phyloP scores from a whole-genome alignment of 345 rosid species.

The Cardiospermum halicacabum region DNA sequence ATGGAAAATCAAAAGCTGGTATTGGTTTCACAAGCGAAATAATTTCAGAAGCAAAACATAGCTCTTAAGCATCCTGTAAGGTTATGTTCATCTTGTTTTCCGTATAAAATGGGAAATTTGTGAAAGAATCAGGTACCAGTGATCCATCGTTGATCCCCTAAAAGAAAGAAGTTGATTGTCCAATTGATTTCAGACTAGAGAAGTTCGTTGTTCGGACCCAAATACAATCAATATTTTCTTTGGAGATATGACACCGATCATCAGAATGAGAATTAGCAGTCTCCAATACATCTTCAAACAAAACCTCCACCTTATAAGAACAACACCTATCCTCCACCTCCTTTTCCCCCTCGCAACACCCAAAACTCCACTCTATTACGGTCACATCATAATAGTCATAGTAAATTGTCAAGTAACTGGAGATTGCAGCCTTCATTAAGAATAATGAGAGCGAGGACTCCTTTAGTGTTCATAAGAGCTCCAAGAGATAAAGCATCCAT shows the following conservation, averaged over 20 bases:
- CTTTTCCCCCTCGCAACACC: conserved; percentile 31
- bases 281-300: conserved; percentile 77
- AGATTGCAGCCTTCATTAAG: conserved; percentile 13
- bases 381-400: no score
- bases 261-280: conserved; percentile 41
- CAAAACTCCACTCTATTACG: conserved; percentile 67
- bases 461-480: conserved; percentile 24
- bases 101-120: conserved; percentile 49
- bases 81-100: conserved; percentile 33
- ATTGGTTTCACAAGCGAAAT: conserved; percentile 56
- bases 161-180: conserved; percentile 58
- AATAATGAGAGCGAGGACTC: conserved; percentile 16
- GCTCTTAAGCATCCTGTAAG: conserved; percentile 38
- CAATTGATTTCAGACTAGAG: conserved; percentile 59
- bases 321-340: not conserved
- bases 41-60: conserved; percentile 38
- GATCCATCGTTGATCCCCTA: conserved; percentile 45
- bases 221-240: conserved; percentile 74
- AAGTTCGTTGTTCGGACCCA: conserved; percentile 89
- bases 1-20: conserved; percentile 39
- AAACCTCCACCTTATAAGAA: conserved; percentile 56
- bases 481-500: conserved; percentile 17
- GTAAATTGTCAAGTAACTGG: no score
- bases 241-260: conserved; percentile 64
- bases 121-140: conserved; percentile 35